These are phyloP conservation scores for Cladosporium sp. DNA, from an alignment of 2,329 filamentous ascomycete species.

Conservation along the genomic window DNA sequence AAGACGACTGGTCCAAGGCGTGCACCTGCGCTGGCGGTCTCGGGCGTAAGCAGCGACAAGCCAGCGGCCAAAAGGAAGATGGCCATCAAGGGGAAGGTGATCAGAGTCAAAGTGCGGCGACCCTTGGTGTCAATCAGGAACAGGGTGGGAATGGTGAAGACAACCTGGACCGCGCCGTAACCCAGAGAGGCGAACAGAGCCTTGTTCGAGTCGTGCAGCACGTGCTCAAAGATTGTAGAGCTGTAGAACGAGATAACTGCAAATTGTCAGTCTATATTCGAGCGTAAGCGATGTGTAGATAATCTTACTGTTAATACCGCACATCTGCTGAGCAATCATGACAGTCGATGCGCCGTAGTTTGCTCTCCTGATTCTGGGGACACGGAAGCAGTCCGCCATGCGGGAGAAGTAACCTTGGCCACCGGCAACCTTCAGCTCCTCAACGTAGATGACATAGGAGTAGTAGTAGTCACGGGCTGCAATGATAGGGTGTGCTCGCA, in stretches of 20 bases:
- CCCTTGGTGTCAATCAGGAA: slow-evolving; percentile 46
- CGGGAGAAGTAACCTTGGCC: slow-evolving; percentile 40
- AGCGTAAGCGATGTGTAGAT: no score
- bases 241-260: slow-evolving; percentile 36
- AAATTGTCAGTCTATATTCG: background rate
- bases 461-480: slow-evolving; percentile 56
- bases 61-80: slow-evolving; percentile 49
- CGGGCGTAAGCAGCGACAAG: slow-evolving; percentile 35
- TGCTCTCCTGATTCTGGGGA: slow-evolving; percentile 45
- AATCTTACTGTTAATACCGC: slow-evolving; percentile 30
- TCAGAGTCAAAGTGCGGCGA: slow-evolving; percentile 36
- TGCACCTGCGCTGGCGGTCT: slow-evolving; percentile 24
- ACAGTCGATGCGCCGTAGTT: slow-evolving; percentile 31
- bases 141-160: slow-evolving; percentile 43
- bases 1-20: slow-evolving; percentile 37
- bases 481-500: slow-evolving; percentile 50
- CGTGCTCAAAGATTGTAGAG: slow-evolving; percentile 34
- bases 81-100: slow-evolving; percentile 45
- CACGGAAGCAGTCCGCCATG: slow-evolving; percentile 46
- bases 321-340: slow-evolving; percentile 36
- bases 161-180: slow-evolving; percentile 43
- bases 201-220: slow-evolving; percentile 32
- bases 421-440: slow-evolving; percentile 31
- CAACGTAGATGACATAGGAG: slow-evolving; percentile 33
- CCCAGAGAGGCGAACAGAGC: slow-evolving; percentile 41